These are phyloP conservation scores for Histomonas meleagridis DNA, from an alignment of 208 protist species.

Conservation along the genomic window DNA sequence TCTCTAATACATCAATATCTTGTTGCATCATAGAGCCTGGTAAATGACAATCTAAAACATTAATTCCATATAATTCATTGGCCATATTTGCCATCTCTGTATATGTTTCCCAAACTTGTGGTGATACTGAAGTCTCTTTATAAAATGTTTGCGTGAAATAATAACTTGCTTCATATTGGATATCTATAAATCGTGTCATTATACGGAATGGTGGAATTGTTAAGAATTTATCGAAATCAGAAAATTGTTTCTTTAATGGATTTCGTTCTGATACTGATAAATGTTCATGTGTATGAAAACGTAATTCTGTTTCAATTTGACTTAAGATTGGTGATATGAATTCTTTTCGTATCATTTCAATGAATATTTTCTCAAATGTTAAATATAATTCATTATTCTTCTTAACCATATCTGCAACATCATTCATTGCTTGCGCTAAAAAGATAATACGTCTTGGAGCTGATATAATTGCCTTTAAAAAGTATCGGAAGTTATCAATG, in stretches of 20 bases:
- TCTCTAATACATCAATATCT: conserved; percentile 80
- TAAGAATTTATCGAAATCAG: conserved; percentile 21
- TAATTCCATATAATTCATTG: neutral
- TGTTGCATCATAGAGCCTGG: conserved; percentile 39
- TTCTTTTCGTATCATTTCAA: neutral
- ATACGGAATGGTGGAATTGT: neutral
- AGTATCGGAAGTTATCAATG: neutral
- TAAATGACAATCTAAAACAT: neutral
- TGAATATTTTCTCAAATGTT: neutral
- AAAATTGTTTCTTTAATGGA: conserved; percentile 16
- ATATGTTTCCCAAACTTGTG: conserved; percentile 20
- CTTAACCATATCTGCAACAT: neutral
- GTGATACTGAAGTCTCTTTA: neutral
- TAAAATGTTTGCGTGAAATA: conserved; percentile 28
- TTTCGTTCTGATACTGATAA: neutral
- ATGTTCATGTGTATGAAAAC: conserved; percentile 19
- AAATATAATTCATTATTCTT: neutral
- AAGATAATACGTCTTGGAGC: neutral
- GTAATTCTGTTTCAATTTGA: neutral
- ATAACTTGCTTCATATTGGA: neutral
- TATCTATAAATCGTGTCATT: neutral
- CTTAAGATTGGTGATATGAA: neutral
- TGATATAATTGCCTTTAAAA: neutral
- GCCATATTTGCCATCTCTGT: conserved; percentile 1
- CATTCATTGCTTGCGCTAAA: neutral